Evolutionary conservation across 2,329 filamentous ascomycete genomes (phyloP).

Genomic region (Tolypocladium sp.): DNA sequence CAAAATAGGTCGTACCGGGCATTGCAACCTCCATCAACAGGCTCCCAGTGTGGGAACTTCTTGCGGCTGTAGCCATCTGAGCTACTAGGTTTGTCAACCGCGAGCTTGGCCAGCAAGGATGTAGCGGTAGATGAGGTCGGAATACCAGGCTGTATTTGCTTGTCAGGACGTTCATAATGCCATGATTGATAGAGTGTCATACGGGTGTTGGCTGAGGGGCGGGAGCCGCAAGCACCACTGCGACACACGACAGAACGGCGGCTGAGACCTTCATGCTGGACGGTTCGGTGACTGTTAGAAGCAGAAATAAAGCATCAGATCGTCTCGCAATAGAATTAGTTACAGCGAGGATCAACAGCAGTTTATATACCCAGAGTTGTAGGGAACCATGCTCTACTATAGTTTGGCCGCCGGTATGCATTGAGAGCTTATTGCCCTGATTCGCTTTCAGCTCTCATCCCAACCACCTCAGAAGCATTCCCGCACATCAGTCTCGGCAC

Average conservation of each 20-base stretch:
- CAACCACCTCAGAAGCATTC: background rate
- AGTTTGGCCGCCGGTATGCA: background rate
- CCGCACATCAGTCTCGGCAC: background rate
- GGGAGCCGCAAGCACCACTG: constrained; percentile 16
- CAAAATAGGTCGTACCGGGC: constrained; percentile 36
- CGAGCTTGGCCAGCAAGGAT: constrained; percentile 47
- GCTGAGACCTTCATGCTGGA: constrained; percentile 20
- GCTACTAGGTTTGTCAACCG: constrained; percentile 44
- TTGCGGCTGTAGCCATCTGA: constrained; percentile 53
- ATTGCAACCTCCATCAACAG: constrained; percentile 58
- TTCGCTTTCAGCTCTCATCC: background rate
- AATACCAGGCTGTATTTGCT: constrained; percentile 42
- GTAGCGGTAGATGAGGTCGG: constrained; percentile 49
- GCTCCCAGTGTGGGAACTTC: constrained; percentile 65
- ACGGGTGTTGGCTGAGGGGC: constrained; percentile 16
- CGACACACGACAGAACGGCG: constrained; percentile 13
- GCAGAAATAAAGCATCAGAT: background rate
- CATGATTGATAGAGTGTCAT: background rate
- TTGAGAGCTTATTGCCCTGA: background rate
- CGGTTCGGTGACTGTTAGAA: background rate
- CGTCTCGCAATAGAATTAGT: rapidly evolving
- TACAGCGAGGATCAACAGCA: rapidly evolving
- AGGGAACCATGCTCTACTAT: background rate
- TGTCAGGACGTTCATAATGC: background rate
- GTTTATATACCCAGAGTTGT: background rate